Conservation (phyloP, 192 early-diverging fungal genomes). For the Backusella parvicylindrica region DNA sequence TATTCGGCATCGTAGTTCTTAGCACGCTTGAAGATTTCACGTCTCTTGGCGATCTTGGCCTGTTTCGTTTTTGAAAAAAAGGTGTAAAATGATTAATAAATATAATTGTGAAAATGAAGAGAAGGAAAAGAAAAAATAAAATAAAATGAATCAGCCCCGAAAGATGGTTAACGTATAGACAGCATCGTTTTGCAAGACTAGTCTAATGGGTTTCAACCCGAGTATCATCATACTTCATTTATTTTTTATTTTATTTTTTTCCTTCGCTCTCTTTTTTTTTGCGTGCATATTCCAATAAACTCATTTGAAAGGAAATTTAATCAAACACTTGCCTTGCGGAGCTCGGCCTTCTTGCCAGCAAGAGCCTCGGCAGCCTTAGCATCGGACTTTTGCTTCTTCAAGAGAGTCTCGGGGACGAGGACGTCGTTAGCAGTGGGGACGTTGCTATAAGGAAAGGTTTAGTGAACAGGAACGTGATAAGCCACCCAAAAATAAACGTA, state of each 20-base stretch:
- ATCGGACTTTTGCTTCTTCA: constrained; percentile 79
- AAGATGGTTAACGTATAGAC: constrained; percentile 58
- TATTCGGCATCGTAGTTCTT: constrained; percentile 99
- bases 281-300: neutral
- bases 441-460: constrained; percentile 16
- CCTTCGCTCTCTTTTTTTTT: neutral
- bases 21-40: constrained; percentile 99
- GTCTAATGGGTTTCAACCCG: neutral
- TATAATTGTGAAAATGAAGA: neutral
- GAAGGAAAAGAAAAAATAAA: neutral
- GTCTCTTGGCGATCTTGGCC: constrained; percentile 68
- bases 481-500: neutral
- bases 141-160: constrained; percentile 64
- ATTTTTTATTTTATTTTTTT: too few relatives aligned
- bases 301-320: neutral
- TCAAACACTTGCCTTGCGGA: constrained; percentile 46
- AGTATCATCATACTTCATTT: constrained; percentile 4
- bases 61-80: constrained; percentile 19
- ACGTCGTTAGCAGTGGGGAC: constrained; percentile 62
- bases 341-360: constrained; percentile 49
- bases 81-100: neutral
- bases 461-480: neutral
- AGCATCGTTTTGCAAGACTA: constrained; percentile 13
- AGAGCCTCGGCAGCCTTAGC: constrained; percentile 66
- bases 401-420: constrained; percentile 79